Base-by-base conservation (phyloP, 2,329 filamentous ascomycete species). In the Geosmithia morbida region DNA sequence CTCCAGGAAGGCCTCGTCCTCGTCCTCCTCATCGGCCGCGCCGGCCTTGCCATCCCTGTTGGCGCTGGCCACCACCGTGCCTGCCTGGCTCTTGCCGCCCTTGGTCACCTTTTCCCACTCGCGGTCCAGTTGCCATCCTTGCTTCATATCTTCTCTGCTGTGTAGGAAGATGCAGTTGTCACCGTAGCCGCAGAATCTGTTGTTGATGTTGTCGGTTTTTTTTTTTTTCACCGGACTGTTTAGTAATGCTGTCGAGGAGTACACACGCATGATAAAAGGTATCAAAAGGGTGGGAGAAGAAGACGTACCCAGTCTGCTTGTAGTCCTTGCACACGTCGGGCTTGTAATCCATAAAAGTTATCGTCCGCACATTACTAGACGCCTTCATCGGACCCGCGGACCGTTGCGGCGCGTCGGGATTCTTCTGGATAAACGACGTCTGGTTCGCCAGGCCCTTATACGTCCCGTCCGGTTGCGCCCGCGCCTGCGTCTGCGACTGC, bases 321-420 rank as follows among this genome's bases (percentile, higher is more conserved):
- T 87, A 92, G 60, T 97, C 92, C 62, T 97, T 97, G 66, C 92
- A 98, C 0, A 94, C 85, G 54, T 97, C 90, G 0, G 90, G 87
- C 0, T 85, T 83, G 60, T 87, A 97, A 60, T 98, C 92, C 30
- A 81, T 94, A 7, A 90, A 76, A 0, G 89, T 97, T 52, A 94
- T 83, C 2, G 85, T 94, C 46, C 92, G 81, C 48, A 98, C 82
- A 57, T 97, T 97, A 1, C 86, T 85, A 0, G 90, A 76, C 1
- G 85, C 84, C 64, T 95, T 95, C 51, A 94, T 75, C 0, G 92
- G 92, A 0, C 92, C 92, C 29, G 95, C 83, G 37, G 77, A 72
- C 52, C 80, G 75, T 26, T 66, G 68, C 2, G 81, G 77, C 7
- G 84, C 81, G 59, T 94, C 75, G 17, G 85, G 81, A 55, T 90